These are phyloP conservation scores for Leccinellum luteum DNA, from an alignment of 768 basidiomycete species.

Conservation along the genomic window DNA sequence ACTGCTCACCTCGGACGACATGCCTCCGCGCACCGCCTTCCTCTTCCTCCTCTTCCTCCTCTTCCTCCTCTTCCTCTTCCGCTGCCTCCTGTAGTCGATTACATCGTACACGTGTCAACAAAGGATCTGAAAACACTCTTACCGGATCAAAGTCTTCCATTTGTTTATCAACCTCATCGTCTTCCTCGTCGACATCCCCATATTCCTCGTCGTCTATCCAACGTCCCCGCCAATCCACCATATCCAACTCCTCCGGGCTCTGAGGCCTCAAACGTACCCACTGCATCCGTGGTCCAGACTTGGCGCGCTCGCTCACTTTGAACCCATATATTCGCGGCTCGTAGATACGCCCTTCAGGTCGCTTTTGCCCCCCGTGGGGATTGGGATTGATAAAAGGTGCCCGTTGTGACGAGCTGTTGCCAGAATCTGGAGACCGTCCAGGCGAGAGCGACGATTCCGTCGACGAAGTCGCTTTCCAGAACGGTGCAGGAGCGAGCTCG, in stretches of 20 bases:
- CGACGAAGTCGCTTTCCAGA: constrained; percentile 72
- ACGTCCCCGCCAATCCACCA: constrained; percentile 86
- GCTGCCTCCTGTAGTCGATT: constrained; percentile 43
- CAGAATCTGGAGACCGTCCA: constrained; percentile 52
- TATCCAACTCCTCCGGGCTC: constrained; percentile 73
- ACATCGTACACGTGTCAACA: neutral
- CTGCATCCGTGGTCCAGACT: constrained; percentile 94
- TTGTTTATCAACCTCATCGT: constrained; percentile 57
- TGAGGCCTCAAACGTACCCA: constrained; percentile 91
- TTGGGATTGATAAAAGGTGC: constrained; percentile 83
- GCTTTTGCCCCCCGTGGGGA: constrained; percentile 85
- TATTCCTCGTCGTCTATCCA: constrained; percentile 83
- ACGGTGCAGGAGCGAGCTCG: constrained; percentile 91
- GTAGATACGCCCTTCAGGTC: constrained; percentile 83
- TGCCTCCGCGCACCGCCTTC: constrained; percentile 27
- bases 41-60: constrained; percentile 41
- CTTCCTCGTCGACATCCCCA: constrained; percentile 58
- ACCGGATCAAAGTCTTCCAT: constrained; percentile 90
- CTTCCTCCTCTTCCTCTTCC: constrained; percentile 60
- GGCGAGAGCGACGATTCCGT: constrained; percentile 52
- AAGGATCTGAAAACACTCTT: constrained; percentile 22
- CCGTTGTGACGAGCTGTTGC: constrained; percentile 45
- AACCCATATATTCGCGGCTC: constrained; percentile 95
- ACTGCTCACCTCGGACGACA: constrained; percentile 36
- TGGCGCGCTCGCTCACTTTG: constrained; percentile 92